Evolutionary conservation across 352 stramenopile species (phyloP), one percentile per base, ranked within the genome.

Genomic region (Phytophthora citrophthora): DNA sequence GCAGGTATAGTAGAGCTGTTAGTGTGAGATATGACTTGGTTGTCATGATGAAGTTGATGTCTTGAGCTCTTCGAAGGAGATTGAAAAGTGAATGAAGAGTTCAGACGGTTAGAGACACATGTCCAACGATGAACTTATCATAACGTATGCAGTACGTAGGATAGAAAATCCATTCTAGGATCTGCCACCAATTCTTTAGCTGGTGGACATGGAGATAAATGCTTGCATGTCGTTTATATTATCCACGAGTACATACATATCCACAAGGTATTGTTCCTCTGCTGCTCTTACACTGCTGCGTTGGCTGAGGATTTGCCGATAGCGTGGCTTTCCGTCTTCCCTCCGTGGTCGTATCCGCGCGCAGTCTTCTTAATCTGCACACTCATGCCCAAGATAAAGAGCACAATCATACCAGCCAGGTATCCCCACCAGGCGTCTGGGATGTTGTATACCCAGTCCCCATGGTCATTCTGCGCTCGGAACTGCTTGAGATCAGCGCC

Each of bases 371-470:
- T 76, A 47, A 90, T 77, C 64, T 90, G 83, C 51, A 90, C 68
- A 38, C 66, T 49, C 72, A 86, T 72, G 12, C 83, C 87, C 41
- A 90, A n/a, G 9, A 83, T 7, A 43, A 91, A 91, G 27, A 87
- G 61, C 40, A 79, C 68, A 7, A 87, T 4, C 29, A 77, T 89
- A 2, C 71, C 82, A 4, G 67, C 77, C 51, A 95, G 39, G 61
- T 95, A 95, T 12, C 46, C 81, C 86, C 83, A 95, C 83, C 87
- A 94, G 5, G 78, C 81, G 20, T 68, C 69, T 7, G 81, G 81
- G 34, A 95, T 83, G 7, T 72, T 63, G 62, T 94, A 95, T 11
- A 83, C 58, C 64, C 70, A 90, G 10, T 81, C 52, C 34, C 76
- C 79, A 3, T 81, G 60, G 16, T 49, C 61, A 16, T 74, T 69